Evolutionary conservation across 2,329 filamentous ascomycete genomes (phyloP).

Genomic region (Arthrobotrys iridis): DNA sequence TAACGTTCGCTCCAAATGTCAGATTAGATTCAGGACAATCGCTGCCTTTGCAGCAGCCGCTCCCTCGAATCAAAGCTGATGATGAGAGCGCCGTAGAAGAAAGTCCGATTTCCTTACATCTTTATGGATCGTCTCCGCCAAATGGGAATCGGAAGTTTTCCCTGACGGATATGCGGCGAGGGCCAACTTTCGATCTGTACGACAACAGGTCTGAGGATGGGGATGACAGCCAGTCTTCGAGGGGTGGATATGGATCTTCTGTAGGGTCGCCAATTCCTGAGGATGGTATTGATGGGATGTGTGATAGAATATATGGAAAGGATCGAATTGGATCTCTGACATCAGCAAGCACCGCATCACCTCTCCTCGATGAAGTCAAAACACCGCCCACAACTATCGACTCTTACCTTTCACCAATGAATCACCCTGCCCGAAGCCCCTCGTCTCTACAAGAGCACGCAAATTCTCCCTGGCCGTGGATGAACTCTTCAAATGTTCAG

Average conservation of each 20-base stretch:
- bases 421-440: constrained; percentile 24
- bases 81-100: constrained; percentile 18
- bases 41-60: constrained; percentile 53
- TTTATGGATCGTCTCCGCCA: constrained; percentile 48
- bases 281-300: constrained; percentile 35
- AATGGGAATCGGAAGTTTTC: constrained; percentile 31
- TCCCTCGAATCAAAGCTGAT: constrained; percentile 47
- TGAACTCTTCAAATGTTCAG: constrained; percentile 29
- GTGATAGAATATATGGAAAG: constrained; percentile 35
- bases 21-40: constrained; percentile 56
- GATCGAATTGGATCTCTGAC: constrained; percentile 50
- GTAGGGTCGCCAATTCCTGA: constrained; percentile 33
- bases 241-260: constrained; percentile 47
- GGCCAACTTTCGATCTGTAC: constrained; percentile 42
- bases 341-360: constrained; percentile 48
- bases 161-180: constrained; percentile 22
- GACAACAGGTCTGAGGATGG: constrained; percentile 50
- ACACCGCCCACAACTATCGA: constrained; percentile 47
- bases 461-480: constrained; percentile 46
- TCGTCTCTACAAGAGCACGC: constrained; percentile 42
- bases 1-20: constrained; percentile 58
- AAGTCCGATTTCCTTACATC: constrained; percentile 37
- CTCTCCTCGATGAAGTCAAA: constrained; percentile 49
- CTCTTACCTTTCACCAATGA: constrained; percentile 38
- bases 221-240: constrained; percentile 45